These are phyloP conservation scores for Mucor mucedo DNA, from an alignment of 371 early-diverging fungal species.

Conservation along the genomic window DNA sequence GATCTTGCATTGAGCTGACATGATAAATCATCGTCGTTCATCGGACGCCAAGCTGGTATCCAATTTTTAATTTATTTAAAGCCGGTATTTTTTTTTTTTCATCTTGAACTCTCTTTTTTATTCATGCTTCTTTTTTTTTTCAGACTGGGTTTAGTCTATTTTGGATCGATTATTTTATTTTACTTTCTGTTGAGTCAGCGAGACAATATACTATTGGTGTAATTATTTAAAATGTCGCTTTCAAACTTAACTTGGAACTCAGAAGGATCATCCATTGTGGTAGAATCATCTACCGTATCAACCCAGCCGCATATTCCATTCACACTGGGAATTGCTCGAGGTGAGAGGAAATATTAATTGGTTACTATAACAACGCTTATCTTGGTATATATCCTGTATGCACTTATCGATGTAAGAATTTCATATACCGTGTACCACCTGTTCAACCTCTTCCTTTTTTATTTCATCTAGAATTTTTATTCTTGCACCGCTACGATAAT, in stretches of 20 bases:
- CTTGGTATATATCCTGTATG: too few species aligned
- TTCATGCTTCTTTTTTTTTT: neutral
- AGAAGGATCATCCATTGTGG: slow-evolving; percentile 2
- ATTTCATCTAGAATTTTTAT: neutral
- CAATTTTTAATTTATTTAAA: neutral
- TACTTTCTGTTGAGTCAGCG: neutral
- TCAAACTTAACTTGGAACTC: neutral
- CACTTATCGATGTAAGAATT: too few species aligned
- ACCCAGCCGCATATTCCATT: neutral
- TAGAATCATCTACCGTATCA: neutral
- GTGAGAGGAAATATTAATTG: neutral
- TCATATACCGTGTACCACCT: too few species aligned
- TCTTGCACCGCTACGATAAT: slow-evolving; percentile 3
- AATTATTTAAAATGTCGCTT: neutral
- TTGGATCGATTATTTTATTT: neutral
- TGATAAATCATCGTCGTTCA: neutral
- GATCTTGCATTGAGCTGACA: neutral
- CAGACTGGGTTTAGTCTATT: neutral
- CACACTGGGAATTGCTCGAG: neutral
- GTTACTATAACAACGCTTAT: too few species aligned
- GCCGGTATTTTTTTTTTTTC: neutral
- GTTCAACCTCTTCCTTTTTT: neutral
- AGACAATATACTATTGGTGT: neutral
- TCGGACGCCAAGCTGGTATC: neutral
- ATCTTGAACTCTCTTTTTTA: neutral